These are phyloP conservation scores for Orobanche coerulescens DNA, from an alignment of 257 asterid species.

Conservation along the genomic window DNA sequence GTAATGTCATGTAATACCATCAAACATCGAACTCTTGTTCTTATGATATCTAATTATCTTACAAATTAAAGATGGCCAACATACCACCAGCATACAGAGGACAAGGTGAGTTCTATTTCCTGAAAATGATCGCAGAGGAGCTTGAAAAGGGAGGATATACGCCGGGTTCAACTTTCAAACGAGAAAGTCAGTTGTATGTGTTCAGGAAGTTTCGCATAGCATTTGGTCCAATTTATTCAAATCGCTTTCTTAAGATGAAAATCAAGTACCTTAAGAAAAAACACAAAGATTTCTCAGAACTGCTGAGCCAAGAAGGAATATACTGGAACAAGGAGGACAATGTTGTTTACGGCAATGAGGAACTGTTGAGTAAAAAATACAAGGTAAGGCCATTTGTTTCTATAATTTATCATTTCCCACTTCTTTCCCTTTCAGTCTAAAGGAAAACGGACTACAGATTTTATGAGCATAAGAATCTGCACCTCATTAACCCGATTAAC, in stretches of 20 bases:
- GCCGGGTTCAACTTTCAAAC: constrained; percentile 27
- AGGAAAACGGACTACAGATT: not conserved
- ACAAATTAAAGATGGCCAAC: constrained; percentile 28
- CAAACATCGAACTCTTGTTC: not conserved
- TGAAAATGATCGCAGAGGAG: constrained; percentile 32
- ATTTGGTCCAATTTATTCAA: constrained; percentile 23
- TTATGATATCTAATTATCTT: constrained; percentile 1
- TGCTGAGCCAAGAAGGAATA: constrained; percentile 28
- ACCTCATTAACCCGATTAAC: constrained; percentile 7
- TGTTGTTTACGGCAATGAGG: constrained; percentile 24
- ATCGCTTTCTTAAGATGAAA: constrained; percentile 23
- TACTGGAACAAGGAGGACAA: constrained; percentile 30
- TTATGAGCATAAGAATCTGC: not conserved
- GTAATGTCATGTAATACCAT: not conserved
- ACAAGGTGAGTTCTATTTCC: constrained; percentile 21
- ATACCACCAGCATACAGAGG: constrained; percentile 3
- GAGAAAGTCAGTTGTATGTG: constrained; percentile 26
- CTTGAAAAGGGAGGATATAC: constrained; percentile 24
- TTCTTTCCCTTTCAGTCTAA: constrained; percentile 15
- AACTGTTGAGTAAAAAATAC: constrained; percentile 21
- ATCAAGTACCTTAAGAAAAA: constrained; percentile 20
- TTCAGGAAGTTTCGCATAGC: constrained; percentile 17
- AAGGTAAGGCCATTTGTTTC: constrained; percentile 20
- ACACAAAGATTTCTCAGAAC: constrained; percentile 26
- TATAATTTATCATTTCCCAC: not conserved